Evolutionary conservation across 768 basidiomycete species (phyloP).

Genomic region (Strobilomyces dryophilus): DNA sequence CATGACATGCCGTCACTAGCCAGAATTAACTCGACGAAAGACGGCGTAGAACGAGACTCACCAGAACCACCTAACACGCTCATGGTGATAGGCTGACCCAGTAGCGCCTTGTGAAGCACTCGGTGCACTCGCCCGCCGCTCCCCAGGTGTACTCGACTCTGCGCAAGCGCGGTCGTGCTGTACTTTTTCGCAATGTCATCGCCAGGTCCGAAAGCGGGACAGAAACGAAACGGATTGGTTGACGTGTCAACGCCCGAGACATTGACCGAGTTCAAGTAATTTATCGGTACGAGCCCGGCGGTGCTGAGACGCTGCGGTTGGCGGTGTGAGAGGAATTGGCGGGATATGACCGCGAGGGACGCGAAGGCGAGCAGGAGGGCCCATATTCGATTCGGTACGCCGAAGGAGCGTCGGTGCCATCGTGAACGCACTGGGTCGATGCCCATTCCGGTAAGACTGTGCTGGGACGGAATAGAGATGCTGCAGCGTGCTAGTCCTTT

Average conservation of each 20-base stretch:
- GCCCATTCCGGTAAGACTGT: slow-evolving; percentile 41
- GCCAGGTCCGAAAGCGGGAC: slow-evolving; percentile 79
- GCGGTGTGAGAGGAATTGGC: slow-evolving; percentile 43
- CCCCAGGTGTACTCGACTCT: slow-evolving; percentile 72
- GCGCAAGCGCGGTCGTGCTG: slow-evolving; percentile 67
- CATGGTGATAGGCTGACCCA: slow-evolving; percentile 85
- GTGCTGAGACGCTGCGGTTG: slow-evolving; percentile 29
- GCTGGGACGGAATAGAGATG: slow-evolving; percentile 47
- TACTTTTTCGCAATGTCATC: slow-evolving; percentile 80
- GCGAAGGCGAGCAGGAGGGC: slow-evolving; percentile 53
- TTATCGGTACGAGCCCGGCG: slow-evolving; percentile 60
- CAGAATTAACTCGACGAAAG: background rate
- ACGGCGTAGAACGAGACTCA: slow-evolving; percentile 34
- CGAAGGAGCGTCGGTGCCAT: slow-evolving; percentile 53
- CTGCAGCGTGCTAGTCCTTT: slow-evolving; percentile 46
- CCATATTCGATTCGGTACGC: slow-evolving; percentile 69
- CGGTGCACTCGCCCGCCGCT: slow-evolving; percentile 80
- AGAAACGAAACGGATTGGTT: slow-evolving; percentile 81
- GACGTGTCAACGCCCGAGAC: slow-evolving; percentile 31
- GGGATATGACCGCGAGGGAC: slow-evolving; percentile 52
- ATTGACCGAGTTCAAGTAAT: slow-evolving; percentile 70
- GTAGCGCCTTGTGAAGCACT: slow-evolving; percentile 76
- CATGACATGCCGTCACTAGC: slow-evolving; percentile 91
- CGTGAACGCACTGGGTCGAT: slow-evolving; percentile 45
- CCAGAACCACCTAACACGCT: slow-evolving; percentile 87